These are phyloP conservation scores for Fusarium continuum DNA, from an alignment of 2,329 filamentous ascomycete species.

Conservation along the genomic window DNA sequence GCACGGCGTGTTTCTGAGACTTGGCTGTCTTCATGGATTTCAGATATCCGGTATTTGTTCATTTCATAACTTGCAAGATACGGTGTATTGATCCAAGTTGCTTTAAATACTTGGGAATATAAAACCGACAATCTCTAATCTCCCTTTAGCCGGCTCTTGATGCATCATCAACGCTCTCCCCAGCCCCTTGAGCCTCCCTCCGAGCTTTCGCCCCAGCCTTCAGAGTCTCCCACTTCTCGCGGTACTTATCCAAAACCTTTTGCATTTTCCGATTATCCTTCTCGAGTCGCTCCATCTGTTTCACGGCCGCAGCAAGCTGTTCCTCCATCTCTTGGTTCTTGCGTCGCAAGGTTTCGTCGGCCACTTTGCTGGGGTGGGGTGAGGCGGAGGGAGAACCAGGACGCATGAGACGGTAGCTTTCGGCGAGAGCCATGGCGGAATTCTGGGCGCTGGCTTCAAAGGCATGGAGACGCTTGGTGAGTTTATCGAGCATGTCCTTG, in stretches of 20 bases:
- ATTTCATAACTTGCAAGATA: slow-evolving; percentile 15
- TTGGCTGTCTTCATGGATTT: too few species aligned
- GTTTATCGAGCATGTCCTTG: slow-evolving; percentile 84
- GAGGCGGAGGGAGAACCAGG: slow-evolving; percentile 61
- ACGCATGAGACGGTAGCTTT: slow-evolving; percentile 75
- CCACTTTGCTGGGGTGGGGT: slow-evolving; percentile 33
- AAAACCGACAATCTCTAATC: neutral
- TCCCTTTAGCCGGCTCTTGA: slow-evolving; percentile 27
- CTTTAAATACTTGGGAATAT: neutral
- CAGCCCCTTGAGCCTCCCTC: slow-evolving; percentile 52
- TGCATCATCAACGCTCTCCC: slow-evolving; percentile 49
- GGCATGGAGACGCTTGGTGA: slow-evolving; percentile 86
- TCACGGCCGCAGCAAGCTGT: slow-evolving; percentile 64
- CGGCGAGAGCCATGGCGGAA: slow-evolving; percentile 83
- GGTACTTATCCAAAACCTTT: slow-evolving; percentile 65
- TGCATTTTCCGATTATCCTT: slow-evolving; percentile 65
- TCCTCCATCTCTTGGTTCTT: slow-evolving; percentile 74
- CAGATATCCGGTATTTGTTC: neutral
- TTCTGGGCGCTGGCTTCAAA: slow-evolving; percentile 94
- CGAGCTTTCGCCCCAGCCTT: slow-evolving; percentile 69
- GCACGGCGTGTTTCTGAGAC: too few species aligned
- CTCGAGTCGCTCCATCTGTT: slow-evolving; percentile 74
- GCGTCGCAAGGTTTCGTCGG: slow-evolving; percentile 52
- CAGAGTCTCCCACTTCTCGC: slow-evolving; percentile 69
- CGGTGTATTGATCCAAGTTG: neutral